These are phyloP conservation scores for Dichotomopilus funicola DNA, from an alignment of 2,329 filamentous ascomycete species.

Conservation along the genomic window DNA sequence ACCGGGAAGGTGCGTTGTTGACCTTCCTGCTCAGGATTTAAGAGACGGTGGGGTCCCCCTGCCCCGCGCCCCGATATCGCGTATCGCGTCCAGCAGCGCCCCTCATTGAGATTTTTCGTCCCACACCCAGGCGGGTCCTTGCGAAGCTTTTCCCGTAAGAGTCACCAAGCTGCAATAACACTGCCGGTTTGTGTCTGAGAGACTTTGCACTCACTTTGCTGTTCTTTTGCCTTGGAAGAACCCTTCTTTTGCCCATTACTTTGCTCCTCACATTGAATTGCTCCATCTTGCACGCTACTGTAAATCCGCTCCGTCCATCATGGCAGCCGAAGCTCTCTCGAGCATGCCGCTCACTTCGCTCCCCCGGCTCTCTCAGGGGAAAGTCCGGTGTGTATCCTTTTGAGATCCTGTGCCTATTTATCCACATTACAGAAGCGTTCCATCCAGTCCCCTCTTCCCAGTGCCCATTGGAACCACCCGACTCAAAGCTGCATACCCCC, in stretches of 20 bases:
- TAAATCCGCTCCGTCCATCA: neutral
- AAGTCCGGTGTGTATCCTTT: constrained; percentile 7
- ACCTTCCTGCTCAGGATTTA: too few relatives aligned
- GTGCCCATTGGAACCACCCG: too few relatives aligned
- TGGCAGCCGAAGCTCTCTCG: constrained; percentile 7
- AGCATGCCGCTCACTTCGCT: constrained; percentile 10
- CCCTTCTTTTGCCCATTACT: too few relatives aligned
- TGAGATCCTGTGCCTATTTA: neutral
- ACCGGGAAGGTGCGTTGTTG: too few relatives aligned
- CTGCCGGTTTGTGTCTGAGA: neutral
- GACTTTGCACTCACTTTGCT: neutral
- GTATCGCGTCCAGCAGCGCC: constrained; percentile 4
- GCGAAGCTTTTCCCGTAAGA: neutral
- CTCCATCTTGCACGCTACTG: too few relatives aligned
- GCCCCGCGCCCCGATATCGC: constrained; percentile 6
- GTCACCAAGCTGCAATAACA: neutral
- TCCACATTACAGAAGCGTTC: neutral
- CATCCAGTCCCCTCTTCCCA: neutral
- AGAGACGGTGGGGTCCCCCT: neutral
- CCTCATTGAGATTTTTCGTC: constrained; percentile 6
- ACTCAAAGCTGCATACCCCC: too few relatives aligned
- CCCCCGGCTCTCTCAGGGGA: constrained; percentile 10
- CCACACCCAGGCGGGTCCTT: too few relatives aligned
- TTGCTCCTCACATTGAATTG: too few relatives aligned
- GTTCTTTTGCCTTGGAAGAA: neutral